A percentile compares a stretch with the other conserved stretches of the same genome.
Evolutionary conservation across 129 eudicot genomes (phyloP).

Genomic region (Lactuca sativa): DNA sequence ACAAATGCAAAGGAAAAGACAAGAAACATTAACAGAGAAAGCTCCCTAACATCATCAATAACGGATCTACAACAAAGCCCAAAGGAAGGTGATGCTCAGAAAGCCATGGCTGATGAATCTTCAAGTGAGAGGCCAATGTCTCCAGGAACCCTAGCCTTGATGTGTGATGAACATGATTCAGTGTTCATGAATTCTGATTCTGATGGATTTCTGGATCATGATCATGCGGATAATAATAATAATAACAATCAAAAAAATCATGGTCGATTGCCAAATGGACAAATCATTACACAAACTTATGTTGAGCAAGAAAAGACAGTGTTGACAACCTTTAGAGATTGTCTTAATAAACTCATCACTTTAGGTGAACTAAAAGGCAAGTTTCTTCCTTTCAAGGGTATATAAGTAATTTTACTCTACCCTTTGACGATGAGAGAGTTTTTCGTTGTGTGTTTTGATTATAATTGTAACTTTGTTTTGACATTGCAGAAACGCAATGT

Average conservation of each 20-base stretch:
- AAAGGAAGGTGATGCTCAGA: constrained; percentile 19
- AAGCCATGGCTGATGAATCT: constrained; percentile 20
- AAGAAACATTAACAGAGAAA: constrained; percentile 23
- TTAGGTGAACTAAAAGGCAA: constrained; percentile 41
- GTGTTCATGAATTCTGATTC: constrained; percentile 30
- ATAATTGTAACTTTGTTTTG: background rate
- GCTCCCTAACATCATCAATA: constrained; percentile 4
- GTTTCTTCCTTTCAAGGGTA: constrained; percentile 6
- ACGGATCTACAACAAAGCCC: background rate
- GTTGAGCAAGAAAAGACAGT: constrained; percentile 72
- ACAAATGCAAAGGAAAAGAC: constrained; percentile 11
- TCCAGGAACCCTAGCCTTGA: constrained; percentile 71
- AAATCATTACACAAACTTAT: constrained; percentile 36
- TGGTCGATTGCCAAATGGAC: constrained; percentile 25
- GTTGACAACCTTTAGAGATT: constrained; percentile 54
- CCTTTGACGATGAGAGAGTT: too few species aligned
- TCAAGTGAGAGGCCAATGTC: constrained; percentile 52
- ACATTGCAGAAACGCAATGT: constrained; percentile 57
- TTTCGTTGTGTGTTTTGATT: background rate
- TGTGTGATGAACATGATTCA: constrained; percentile 77
- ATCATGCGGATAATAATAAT: constrained; percentile 5
- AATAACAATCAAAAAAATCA: background rate
- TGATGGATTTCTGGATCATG: constrained; percentile 17
- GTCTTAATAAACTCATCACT: constrained; percentile 64
- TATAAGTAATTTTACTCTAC: too few species aligned